Percentiles rank a stretch among this genome's conserved stretches.
These are phyloP conservation scores for Veloboletus limbatus DNA, from an alignment of 1,284 basidiomycete species.

Conservation along the genomic window DNA sequence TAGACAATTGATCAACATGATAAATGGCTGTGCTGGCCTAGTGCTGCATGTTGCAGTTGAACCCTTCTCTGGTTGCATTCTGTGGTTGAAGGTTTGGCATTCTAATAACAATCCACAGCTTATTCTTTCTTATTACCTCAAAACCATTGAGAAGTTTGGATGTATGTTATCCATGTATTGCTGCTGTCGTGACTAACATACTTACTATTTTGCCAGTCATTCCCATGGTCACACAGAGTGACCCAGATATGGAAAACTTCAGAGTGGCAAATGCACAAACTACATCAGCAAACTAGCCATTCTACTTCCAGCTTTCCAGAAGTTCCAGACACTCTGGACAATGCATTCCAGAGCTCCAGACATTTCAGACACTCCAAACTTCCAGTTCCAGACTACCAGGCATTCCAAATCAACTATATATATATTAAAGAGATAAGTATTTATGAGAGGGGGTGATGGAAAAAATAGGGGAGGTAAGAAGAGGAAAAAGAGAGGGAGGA, in stretches of 20 bases:
- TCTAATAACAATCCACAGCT: constrained; percentile 2
- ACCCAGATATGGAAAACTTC: constrained; percentile 29
- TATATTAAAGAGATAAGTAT: too few species aligned
- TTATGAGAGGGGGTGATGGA: too few species aligned
- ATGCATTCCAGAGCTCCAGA: too few species aligned
- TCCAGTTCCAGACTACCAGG: too few species aligned
- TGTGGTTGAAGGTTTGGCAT: constrained; percentile 7
- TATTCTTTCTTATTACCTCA: not conserved
- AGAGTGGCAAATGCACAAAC: constrained; percentile 30
- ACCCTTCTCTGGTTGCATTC: not conserved
- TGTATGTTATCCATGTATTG: constrained; percentile 6
- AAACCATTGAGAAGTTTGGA: not conserved
- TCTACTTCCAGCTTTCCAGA: too few species aligned
- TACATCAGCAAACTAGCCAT: too few species aligned
- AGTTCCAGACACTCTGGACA: too few species aligned
- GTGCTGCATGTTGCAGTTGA: not conserved
- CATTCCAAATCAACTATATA: too few species aligned
- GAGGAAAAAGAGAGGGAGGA: too few species aligned
- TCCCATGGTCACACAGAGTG: constrained; percentile 26
- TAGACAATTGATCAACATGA: constrained; percentile 6
- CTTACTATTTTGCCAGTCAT: constrained; percentile 3
- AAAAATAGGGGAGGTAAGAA: too few species aligned
- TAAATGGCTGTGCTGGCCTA: not conserved
- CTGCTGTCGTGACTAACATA: too few species aligned
- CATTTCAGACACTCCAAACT: too few species aligned